Base-by-base conservation (phyloP, 768 basidiomycete species). In the Lentinula boryana region DNA sequence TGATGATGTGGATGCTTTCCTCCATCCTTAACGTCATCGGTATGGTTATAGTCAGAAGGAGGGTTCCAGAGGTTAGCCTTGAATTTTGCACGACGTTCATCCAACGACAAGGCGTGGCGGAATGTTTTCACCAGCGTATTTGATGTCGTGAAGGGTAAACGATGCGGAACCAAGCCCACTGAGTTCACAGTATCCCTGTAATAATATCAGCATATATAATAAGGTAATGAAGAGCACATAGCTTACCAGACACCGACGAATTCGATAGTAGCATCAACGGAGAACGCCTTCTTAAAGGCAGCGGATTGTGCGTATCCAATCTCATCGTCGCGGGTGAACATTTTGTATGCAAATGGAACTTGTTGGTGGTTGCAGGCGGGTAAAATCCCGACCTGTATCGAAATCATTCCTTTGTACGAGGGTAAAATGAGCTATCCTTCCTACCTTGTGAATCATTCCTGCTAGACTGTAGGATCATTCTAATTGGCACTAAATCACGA, bases 101-200 rank as follows among this genome's bases (percentile, higher is more conserved):
- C 76, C 23, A 80, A 72, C 23, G 77, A 66, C 16, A 80, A 57
- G 3, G 77, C 77, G 15, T 80, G 80, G 8, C 80, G 71, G 60
- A 78, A 75, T 51, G 70, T 63, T 16, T 69, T 69, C 38, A 78
- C 75, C 62, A 71, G 68, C 5, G 76, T 78, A 54, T 85, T 84
- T 2, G 80, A 80, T 1, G 76, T 78, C 1, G 82, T 82, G 66
- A 87, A 86, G 0, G 86, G 86, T 5, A 87, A 75, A 6, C 80
- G 73, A 23, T 77, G 76, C 1, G 80, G 78, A 55, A 85, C 71
- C 41, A 84, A 52, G 13, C 85, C 85, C 10, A 87, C 85, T 0
- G 85, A 87, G 23, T 81, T 79, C 4, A 89, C 86, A 1, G 85
- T 88, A 64, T 89, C 87, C 84, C 86, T 87, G 53, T n/a, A 56